Conservation (phyloP, 2,329 filamentous ascomycete species). For the Nigrospora oryzae region DNA sequence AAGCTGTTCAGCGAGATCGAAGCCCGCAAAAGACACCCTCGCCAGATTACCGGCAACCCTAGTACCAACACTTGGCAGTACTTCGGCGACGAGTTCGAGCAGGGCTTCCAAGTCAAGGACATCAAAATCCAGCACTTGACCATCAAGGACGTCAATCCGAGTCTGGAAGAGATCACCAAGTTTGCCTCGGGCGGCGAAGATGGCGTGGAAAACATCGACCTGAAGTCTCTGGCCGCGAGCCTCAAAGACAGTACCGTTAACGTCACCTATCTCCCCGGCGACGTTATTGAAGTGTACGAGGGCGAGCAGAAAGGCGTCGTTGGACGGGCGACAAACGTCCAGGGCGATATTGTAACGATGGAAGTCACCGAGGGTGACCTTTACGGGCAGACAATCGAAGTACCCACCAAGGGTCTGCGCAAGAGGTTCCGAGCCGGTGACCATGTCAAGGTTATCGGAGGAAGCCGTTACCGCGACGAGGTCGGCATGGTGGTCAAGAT, state of each 20-base stretch:
- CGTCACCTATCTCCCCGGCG: constrained; percentile 81
- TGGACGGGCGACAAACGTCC: constrained; percentile 77
- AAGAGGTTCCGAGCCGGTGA: constrained; percentile 92
- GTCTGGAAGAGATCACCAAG: constrained; percentile 88
- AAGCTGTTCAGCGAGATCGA: constrained; percentile 89
- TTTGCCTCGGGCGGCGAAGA: constrained; percentile 86
- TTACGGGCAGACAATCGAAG: constrained; percentile 77
- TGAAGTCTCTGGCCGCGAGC: constrained; percentile 83
- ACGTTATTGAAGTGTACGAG: constrained; percentile 92
- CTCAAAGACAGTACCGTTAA: constrained; percentile 76
- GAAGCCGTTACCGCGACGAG: constrained; percentile 88
- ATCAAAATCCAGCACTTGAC: constrained; percentile 80
- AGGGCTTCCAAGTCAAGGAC: constrained; percentile 89
- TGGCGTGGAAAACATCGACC: constrained; percentile 86
- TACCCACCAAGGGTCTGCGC: constrained; percentile 82
- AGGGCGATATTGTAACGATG: constrained; percentile 86
- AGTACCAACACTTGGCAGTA: constrained; percentile 79
- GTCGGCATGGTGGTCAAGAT: constrained; percentile 96
- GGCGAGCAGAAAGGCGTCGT: constrained; percentile 90
- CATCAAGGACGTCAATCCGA: constrained; percentile 88
- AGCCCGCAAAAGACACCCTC: constrained; percentile 77
- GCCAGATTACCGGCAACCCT: constrained; percentile 54
- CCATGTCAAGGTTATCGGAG: constrained; percentile 97
- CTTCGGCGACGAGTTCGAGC: constrained; percentile 80
- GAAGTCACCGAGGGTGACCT: constrained; percentile 77